A percentile compares a stretch with the other conserved stretches of the same genome.
Evolutionary conservation across 441 rosid genomes (phyloP).

Genomic region (Theobroma grandiflorum): DNA sequence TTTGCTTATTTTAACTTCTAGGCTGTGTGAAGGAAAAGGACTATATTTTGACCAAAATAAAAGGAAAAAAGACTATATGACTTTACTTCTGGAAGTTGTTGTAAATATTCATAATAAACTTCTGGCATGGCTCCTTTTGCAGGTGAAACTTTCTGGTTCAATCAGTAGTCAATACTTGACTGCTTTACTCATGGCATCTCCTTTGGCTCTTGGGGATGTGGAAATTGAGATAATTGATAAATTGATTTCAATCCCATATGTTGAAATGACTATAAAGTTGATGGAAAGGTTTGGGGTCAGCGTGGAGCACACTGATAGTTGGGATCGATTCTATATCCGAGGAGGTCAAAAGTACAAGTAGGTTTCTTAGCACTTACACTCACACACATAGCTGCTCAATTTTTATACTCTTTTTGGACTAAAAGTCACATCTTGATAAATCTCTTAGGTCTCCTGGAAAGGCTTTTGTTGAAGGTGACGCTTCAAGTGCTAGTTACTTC

Average conservation of each 20-base stretch:
- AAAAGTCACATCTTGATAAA: conserved; percentile 28
- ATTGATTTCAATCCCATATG: conserved; percentile 89
- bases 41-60: neutral
- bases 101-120: conserved; percentile 16
- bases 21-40: neutral
- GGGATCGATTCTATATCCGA: conserved; percentile 84
- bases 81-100: neutral
- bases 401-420: conserved; percentile 15
- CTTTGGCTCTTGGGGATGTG: conserved; percentile 88
- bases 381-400: neutral
- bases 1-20: neutral
- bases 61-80: neutral
- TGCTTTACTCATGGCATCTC: conserved; percentile 95
- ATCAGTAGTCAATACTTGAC: conserved; percentile 97
- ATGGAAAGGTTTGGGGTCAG: conserved; percentile 89
- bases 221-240: conserved; percentile 93
- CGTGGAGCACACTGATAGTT: conserved; percentile 72
- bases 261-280: conserved; percentile 94
- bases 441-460: conserved; percentile 85
- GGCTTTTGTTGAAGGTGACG: conserved; percentile 97
- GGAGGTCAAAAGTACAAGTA: conserved; percentile 97
- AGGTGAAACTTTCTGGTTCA: conserved; percentile 96
- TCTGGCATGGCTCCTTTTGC: conserved; percentile 38
- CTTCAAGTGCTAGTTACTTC: conserved; percentile 99
- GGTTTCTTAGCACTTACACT: conserved; percentile 26